phyloP scores from a whole-genome alignment of 257 asterid genomes.

The Przewalskia tangutica region DNA sequence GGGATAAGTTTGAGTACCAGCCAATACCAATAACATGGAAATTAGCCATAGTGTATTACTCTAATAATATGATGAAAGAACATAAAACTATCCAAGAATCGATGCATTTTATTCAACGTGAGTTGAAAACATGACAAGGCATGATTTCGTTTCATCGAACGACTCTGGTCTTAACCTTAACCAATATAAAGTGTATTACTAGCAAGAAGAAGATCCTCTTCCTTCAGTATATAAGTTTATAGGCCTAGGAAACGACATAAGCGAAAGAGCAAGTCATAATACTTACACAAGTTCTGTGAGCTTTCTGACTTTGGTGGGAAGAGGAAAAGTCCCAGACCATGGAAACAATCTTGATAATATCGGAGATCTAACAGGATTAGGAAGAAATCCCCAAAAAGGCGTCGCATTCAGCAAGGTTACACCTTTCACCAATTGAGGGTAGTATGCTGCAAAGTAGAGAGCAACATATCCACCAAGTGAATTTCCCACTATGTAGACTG shows the following conservation, averaged over 20 bases:
- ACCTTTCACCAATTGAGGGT: conserved; percentile 87
- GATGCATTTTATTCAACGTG: background rate
- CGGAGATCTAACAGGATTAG: conserved; percentile 75
- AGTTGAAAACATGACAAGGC: background rate
- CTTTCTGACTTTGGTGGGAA: conserved; percentile 52
- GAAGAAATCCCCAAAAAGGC: conserved; percentile 93
- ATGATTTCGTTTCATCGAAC: background rate
- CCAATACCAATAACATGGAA: background rate
- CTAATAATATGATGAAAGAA: background rate
- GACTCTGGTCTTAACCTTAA: background rate
- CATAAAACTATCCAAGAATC: background rate
- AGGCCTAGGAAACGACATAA: background rate
- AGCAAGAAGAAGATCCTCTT: background rate
- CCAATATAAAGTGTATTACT: background rate
- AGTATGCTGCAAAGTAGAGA: conserved; percentile 69
- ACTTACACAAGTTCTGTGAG: conserved; percentile 60
- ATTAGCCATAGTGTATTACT: background rate
- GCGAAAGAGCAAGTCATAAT: background rate
- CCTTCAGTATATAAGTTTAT: background rate
- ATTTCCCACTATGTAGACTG: conserved; percentile 87
- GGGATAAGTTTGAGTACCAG: background rate
- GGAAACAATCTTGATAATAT: conserved; percentile 63
- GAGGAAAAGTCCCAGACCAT: conserved; percentile 90
- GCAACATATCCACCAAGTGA: conserved; percentile 94
- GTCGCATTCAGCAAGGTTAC: conserved; percentile 86